Evolutionary conservation across 139 green algal species (phyloP), one percentile per base, ranked within the genome.

Genomic region (Tetraselmis striata): DNA sequence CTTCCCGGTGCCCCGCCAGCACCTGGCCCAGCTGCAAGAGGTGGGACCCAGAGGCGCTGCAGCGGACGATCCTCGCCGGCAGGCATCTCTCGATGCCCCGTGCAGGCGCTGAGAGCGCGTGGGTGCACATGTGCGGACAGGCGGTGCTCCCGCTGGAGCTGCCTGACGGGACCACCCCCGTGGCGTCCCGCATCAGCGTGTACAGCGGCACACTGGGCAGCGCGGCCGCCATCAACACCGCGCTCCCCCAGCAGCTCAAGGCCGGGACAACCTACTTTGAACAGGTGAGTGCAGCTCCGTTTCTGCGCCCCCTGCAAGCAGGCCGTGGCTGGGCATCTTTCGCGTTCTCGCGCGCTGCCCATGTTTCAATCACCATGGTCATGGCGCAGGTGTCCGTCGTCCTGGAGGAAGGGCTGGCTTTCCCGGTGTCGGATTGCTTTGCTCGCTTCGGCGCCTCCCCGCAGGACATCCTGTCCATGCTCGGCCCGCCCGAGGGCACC

Each of bases 401-500:
- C 59, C 59, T 86, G 26, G 83, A 28, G 83, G 81, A 86, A 31
- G 80, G 81, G 0, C 0, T 86, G 1, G 27, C 28, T 0, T 86
- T 86, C 67, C n/a, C 28, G 45, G 81, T 32, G 18, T 59, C 81
- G 26, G 81, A 81, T 2, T 29, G 84, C 31, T 30, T 25, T 25
- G 30, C 92, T 2, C 32, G 59, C 23, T 90, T 92, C 76, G 88
- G 88, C 0, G 84, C 83, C 30, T 85, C 58, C 0, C 79, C 84
- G 2, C 89, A 92, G 88, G 88, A 93, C 59, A 84, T 91, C 1
- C 82, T 84, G 77, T 76, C 86, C 0, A 82, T 87, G 59, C 79
- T 93, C 31, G 89, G 89, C 11, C 45, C 30, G 30, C 89, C 89
- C 0, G 77, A 30, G 2, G 67, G 31, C 58, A 87, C 84, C 30